Conservation (phyloP, 2,329 filamentous ascomycete genomes). For the Clonostachys sp. region DNA sequence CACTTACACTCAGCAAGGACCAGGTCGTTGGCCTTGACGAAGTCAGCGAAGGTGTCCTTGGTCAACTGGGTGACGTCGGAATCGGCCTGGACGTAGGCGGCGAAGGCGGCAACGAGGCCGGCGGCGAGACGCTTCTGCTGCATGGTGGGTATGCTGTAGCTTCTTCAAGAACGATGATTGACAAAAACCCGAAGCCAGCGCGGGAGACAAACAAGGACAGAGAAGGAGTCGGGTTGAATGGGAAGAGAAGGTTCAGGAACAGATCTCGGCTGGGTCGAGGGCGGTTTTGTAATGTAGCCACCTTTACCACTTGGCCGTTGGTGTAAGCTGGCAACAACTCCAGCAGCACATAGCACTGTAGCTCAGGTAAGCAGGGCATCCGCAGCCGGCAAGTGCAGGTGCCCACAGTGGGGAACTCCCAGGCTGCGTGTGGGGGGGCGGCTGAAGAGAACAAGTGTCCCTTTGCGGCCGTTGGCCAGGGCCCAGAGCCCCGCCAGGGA, state of each 20-base stretch:
- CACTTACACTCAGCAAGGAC: slow-evolving; percentile 89
- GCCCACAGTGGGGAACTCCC: slow-evolving; percentile 1
- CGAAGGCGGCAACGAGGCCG: slow-evolving; percentile 49
- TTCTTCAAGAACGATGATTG: background rate
- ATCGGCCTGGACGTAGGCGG: slow-evolving; percentile 55
- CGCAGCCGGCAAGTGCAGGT: background rate
- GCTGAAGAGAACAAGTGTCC: slow-evolving; percentile 40
- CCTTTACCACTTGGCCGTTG: background rate
- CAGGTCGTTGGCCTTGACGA: slow-evolving; percentile 79
- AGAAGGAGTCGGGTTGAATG: slow-evolving; percentile 1
- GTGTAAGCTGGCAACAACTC: background rate
- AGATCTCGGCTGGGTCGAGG: background rate
- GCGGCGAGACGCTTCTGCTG: slow-evolving; percentile 44
- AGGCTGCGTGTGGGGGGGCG: slow-evolving; percentile 5
- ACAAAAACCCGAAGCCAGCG: background rate
- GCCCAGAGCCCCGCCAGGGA: too few species aligned
- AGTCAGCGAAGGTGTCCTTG: slow-evolving; percentile 81
- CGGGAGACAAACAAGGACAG: background rate
- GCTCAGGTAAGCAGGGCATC: background rate
- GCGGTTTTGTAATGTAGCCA: slow-evolving; percentile 1
- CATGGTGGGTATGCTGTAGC: slow-evolving; percentile 26
- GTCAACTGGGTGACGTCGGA: slow-evolving; percentile 85
- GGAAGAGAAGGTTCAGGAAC: background rate
- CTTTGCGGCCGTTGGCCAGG: slow-evolving; percentile 12
- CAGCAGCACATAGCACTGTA: background rate